Evolutionary conservation across 192 early-diverging fungal genomes (phyloP).

Genomic region (Rhizoclosmatium sp.): DNA sequence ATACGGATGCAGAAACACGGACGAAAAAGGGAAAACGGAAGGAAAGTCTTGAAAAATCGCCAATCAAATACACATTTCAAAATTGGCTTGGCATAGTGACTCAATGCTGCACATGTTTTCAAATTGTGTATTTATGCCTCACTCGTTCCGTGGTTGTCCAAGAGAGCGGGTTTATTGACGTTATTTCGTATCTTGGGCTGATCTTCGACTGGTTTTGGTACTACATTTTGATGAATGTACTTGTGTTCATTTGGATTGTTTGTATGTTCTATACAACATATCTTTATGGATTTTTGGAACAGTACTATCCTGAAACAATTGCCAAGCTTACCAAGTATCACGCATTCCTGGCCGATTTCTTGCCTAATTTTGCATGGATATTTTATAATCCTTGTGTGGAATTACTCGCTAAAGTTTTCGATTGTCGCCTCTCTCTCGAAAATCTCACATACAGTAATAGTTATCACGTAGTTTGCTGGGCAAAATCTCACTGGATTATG

Average conservation of each 20-base stretch:
- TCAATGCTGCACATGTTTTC: conserved; percentile 26
- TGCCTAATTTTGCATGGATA: conserved; percentile 22
- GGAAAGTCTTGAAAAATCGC: background rate
- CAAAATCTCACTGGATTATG: conserved; percentile 2
- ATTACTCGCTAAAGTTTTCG: conserved; percentile 20
- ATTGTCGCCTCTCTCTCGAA: conserved; percentile 7
- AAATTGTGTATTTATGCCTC: conserved; percentile 19
- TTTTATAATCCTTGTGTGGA: conserved; percentile 21
- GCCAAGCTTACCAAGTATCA: conserved; percentile 6
- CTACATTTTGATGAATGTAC: conserved; percentile 2
- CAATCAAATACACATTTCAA: conserved; percentile 21
- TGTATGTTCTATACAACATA: conserved; percentile 21
- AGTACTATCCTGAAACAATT: background rate
- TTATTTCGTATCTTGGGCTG: conserved; percentile 19
- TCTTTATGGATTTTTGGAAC: conserved; percentile 1
- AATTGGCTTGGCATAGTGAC: conserved; percentile 24
- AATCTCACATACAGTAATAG: conserved; percentile 2
- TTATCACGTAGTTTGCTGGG: conserved; percentile 6
- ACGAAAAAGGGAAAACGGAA: background rate
- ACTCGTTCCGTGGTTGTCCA: conserved; percentile 17
- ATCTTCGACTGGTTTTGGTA: conserved; percentile 33
- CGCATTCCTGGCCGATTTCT: conserved; percentile 15
- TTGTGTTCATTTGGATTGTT: conserved; percentile 19
- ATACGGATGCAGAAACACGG: background rate
- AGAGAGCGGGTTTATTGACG: background rate